Percentiles rank a stretch among this genome's conserved stretches.
These are phyloP conservation scores for Cutaneotrichosporon curvatum DNA, from an alignment of 1,284 basidiomycete genomes.

Conservation along the genomic window DNA sequence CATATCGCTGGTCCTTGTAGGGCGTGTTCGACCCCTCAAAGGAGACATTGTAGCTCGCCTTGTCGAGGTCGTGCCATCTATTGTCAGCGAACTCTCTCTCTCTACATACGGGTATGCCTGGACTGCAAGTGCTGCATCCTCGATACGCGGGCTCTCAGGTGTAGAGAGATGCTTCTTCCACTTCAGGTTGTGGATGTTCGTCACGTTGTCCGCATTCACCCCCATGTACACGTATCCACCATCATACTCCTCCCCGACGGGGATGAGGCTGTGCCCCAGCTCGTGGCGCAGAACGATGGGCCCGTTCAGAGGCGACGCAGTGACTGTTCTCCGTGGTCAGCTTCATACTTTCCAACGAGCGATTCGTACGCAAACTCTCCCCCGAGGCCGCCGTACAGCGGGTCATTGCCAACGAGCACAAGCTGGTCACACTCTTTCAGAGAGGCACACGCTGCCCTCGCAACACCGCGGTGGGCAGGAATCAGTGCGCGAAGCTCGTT, in stretches of 20 bases:
- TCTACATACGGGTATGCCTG: constrained; percentile 54
- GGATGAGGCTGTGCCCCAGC: constrained; percentile 54
- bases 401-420: constrained; percentile 71
- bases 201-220: constrained; percentile 53
- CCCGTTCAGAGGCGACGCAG: constrained; percentile 68
- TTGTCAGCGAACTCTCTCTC: constrained; percentile 9
- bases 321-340: constrained; percentile 51
- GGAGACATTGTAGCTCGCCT: constrained; percentile 52
- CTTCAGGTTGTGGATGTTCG: constrained; percentile 46
- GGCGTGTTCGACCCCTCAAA: constrained; percentile 4
- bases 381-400: constrained; percentile 71
- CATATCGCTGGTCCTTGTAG: constrained; percentile 50
- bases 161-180: constrained; percentile 67
- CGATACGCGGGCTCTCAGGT: constrained; percentile 49
- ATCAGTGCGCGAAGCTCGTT: constrained; percentile 73
- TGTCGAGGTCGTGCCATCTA: constrained; percentile 53
- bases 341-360: not conserved
- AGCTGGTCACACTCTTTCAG: constrained; percentile 62
- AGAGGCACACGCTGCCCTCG: constrained; percentile 59
- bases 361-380: constrained; percentile 82
- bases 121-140: constrained; percentile 66
- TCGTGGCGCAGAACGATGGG: constrained; percentile 72
- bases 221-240: constrained; percentile 71
- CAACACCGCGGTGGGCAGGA: constrained; percentile 60
- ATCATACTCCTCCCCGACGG: constrained; percentile 79